These are phyloP conservation scores for Pseudonectria buxi DNA, from an alignment of 2,329 filamentous ascomycete genomes.

Conservation along the genomic window DNA sequence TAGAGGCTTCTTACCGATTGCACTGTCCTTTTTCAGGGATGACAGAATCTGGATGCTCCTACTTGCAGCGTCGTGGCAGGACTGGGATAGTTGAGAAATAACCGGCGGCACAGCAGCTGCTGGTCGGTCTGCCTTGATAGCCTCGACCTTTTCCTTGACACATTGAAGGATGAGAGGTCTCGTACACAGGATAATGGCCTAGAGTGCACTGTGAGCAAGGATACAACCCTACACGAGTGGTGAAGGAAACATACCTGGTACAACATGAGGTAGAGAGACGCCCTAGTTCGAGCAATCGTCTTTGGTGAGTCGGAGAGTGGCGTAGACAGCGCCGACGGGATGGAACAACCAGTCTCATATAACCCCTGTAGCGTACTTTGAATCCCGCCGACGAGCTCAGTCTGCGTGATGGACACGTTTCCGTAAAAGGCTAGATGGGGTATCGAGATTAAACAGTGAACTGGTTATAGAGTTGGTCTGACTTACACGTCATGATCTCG, in stretches of 20 bases:
- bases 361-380: conserved; percentile 13
- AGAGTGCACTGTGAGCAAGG: not conserved
- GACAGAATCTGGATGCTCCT: conserved; percentile 21
- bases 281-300: conserved; percentile 16
- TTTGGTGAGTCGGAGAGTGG: conserved; percentile 16
- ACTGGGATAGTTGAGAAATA: conserved; percentile 15
- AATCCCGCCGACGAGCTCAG: conserved; percentile 20
- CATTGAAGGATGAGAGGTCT: conserved; percentile 21
- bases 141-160: conserved; percentile 23
- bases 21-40: conserved; percentile 14
- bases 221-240: not conserved
- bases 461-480: not conserved
- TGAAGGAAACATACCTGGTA: conserved; percentile 14
- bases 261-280: conserved; percentile 22
- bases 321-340: conserved; percentile 14
- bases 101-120: conserved; percentile 10
- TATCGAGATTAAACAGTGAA: not conserved
- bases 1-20: conserved; percentile 11
- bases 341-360: conserved; percentile 19
- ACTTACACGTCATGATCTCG: conserved; percentile 22
- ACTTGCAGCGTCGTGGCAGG: conserved; percentile 20
- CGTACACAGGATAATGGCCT: conserved; percentile 25
- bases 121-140: conserved; percentile 4
- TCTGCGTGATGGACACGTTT: conserved; percentile 16
- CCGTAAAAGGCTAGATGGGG: conserved; percentile 17